phyloP scores from a whole-genome alignment of 805 yeast species.

The Pichia eremophila region DNA sequence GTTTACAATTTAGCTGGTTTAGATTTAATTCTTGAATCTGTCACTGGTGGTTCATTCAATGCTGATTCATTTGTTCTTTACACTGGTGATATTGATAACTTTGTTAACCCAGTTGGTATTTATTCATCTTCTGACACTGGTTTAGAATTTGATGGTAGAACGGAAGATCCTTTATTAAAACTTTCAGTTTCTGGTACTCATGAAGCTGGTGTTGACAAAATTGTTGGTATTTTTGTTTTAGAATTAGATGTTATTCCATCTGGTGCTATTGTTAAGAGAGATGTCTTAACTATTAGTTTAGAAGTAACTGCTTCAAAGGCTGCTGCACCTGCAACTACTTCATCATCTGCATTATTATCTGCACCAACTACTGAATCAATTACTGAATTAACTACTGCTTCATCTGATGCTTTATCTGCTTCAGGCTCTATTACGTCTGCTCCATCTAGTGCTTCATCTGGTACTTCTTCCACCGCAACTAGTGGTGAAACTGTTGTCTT shows the following conservation, averaged over 20 bases:
- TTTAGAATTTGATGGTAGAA: slow-evolving; percentile 8
- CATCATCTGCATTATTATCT: slow-evolving; percentile 6
- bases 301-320: slow-evolving; percentile 5
- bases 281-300: slow-evolving; percentile 8
- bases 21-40: not conserved
- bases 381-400: slow-evolving; percentile 1
- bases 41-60: not conserved
- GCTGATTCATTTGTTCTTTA: slow-evolving; percentile 1
- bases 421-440: not conserved
- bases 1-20: slow-evolving; percentile 5
- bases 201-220: not conserved
- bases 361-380: not conserved
- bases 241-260: slow-evolving; percentile 7
- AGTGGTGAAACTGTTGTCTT: not conserved
- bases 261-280: slow-evolving; percentile 11
- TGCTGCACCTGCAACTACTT: slow-evolving; percentile 2
- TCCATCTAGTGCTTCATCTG: not conserved
- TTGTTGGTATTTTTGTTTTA: slow-evolving; percentile 3
- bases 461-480: not conserved
- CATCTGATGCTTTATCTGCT: not conserved
- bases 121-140: slow-evolving; percentile 1
- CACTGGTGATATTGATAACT: slow-evolving; percentile 9
- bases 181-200: slow-evolving; percentile 3
- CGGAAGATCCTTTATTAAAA: slow-evolving; percentile 11
- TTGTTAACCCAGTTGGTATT: slow-evolving; percentile 6